These are phyloP conservation scores for Hydrangea macrophylla DNA, from an alignment of 148 eudicot species.

Conservation along the genomic window DNA sequence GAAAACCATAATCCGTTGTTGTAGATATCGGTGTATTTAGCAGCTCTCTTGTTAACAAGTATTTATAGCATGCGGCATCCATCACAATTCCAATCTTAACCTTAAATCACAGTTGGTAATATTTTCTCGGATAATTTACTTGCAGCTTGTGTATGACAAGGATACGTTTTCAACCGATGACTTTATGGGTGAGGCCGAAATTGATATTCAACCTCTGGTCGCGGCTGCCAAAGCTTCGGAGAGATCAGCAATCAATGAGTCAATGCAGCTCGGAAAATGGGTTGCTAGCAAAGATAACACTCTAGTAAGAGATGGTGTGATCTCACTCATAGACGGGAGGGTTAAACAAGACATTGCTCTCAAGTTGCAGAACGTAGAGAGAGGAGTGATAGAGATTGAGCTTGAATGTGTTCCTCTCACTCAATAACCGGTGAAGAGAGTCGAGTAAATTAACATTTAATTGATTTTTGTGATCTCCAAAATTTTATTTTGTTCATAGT, in stretches of 20 bases:
- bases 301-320: constrained; percentile 63
- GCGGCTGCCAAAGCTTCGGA: constrained; percentile 82
- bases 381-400: constrained; percentile 81
- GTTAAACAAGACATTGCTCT: constrained; percentile 74
- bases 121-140: constrained; percentile 5
- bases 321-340: constrained; percentile 49
- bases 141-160: constrained; percentile 88
- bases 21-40: too few relatives aligned
- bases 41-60: background rate
- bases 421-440: constrained; percentile 35
- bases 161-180: constrained; percentile 87
- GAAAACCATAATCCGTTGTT: too few relatives aligned
- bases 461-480: background rate
- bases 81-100: background rate
- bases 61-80: background rate
- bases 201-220: constrained; percentile 82
- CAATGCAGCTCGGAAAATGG: constrained; percentile 64
- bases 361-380: constrained; percentile 75
- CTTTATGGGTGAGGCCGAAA: constrained; percentile 96
- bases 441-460: too few relatives aligned
- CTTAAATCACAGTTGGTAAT: background rate
- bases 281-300: constrained; percentile 69
- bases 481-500: background rate
- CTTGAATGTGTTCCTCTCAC: constrained; percentile 92
- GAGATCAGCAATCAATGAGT: constrained; percentile 29